These are phyloP conservation scores for Penium margaritaceum DNA, from an alignment of 139 green algal species.

Conservation along the genomic window DNA sequence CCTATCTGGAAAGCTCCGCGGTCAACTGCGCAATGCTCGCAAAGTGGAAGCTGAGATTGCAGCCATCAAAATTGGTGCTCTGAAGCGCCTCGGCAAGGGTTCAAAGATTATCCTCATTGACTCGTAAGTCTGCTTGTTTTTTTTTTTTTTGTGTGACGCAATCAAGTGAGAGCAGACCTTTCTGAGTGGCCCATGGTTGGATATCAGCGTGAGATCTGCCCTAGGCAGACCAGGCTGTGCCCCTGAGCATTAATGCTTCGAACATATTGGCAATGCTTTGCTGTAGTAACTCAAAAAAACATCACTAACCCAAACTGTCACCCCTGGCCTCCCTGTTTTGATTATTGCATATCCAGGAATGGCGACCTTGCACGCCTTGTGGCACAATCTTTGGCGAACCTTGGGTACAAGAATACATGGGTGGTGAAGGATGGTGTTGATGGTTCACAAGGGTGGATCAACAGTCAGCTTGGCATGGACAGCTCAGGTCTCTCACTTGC, in stretches of 20 bases:
- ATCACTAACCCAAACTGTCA: neutral
- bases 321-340: neutral
- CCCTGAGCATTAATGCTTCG: neutral
- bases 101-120: slow-evolving; percentile 38
- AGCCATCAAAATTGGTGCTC: slow-evolving; percentile 37
- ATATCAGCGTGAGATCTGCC: too few species aligned
- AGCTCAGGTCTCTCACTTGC: neutral
- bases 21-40: slow-evolving; percentile 25
- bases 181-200: too few species aligned
- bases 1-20: slow-evolving; percentile 28
- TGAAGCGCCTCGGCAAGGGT: slow-evolving; percentile 34
- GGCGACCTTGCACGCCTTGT: slow-evolving; percentile 18
- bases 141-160: neutral
- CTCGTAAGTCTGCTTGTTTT: slow-evolving; percentile 6
- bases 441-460: slow-evolving; percentile 24
- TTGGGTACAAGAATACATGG: slow-evolving; percentile 31
- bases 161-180: neutral
- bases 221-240: neutral
- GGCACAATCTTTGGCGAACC: slow-evolving; percentile 7
- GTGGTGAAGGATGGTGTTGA: slow-evolving; percentile 26
- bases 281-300: neutral
- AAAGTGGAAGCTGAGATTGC: slow-evolving; percentile 33
- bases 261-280: neutral
- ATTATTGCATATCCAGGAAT: too few species aligned
- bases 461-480: slow-evolving; percentile 36